Conservation (phyloP, 352 stramenopile genomes). For the Halophytophthora polymorphica region DNA sequence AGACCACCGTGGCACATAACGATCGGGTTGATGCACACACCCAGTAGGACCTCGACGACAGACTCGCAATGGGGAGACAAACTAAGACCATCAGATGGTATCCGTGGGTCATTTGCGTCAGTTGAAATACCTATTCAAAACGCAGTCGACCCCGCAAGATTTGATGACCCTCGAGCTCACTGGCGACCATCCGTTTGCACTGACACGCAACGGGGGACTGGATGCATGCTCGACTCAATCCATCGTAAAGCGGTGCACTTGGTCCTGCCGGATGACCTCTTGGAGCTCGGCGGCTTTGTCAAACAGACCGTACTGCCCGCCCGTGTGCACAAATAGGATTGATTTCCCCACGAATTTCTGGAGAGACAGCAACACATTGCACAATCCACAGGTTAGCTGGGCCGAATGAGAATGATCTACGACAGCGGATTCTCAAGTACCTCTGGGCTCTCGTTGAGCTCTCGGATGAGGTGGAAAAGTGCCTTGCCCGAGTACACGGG, state of each 20-base stretch:
- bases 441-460: constrained; percentile 66
- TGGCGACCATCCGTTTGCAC: too few species aligned
- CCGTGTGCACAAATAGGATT: constrained; percentile 91
- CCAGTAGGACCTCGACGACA: too few species aligned
- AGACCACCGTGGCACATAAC: too few species aligned
- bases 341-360: constrained; percentile 80
- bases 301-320: constrained; percentile 88
- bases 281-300: constrained; percentile 87
- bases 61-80: too few species aligned
- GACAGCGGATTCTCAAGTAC: constrained; percentile 17
- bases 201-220: too few species aligned
- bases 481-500: constrained; percentile 88
- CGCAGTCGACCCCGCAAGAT: too few species aligned
- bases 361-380: constrained; percentile 2
- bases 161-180: too few species aligned
- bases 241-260: constrained; percentile 61
- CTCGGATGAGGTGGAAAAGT: constrained; percentile 75
- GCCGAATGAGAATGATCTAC: constrained; percentile 1
- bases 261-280: constrained; percentile 39
- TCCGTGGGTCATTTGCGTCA: too few species aligned
- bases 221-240: constrained; percentile 17
- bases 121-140: too few species aligned
- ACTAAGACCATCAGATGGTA: too few species aligned
- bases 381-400: background rate
- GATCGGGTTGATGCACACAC: too few species aligned